Percentiles rank a stretch among this genome's conserved stretches.
Conservation (phyloP, 768 basidiomycete species). For the Udeniomyces megalosporus region DNA sequence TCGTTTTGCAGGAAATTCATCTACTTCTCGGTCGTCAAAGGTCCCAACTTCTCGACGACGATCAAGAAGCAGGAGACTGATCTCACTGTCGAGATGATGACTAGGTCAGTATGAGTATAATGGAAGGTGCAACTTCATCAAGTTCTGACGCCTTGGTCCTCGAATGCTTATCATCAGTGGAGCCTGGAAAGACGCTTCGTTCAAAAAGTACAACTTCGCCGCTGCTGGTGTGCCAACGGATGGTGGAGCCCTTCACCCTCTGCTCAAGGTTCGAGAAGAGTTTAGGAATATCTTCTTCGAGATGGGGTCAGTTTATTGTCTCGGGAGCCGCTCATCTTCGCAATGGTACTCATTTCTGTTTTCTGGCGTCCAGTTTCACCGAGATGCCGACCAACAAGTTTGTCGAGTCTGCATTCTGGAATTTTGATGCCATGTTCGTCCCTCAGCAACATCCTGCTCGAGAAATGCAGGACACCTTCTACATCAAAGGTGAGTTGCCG, state of each 20-base stretch:
- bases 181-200: constrained; percentile 78
- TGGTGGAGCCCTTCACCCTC: constrained; percentile 85
- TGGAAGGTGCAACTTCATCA: neutral
- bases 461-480: constrained; percentile 97
- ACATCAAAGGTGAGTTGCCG: constrained; percentile 55
- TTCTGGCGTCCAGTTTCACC: constrained; percentile 49
- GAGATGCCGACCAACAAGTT: constrained; percentile 96
- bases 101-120: constrained; percentile 56
- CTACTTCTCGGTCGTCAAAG: constrained; percentile 82
- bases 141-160: too few relatives aligned
- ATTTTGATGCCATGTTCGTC: constrained; percentile 94
- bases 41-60: constrained; percentile 71
- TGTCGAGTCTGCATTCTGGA: constrained; percentile 98
- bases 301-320: constrained; percentile 63
- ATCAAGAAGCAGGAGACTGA: constrained; percentile 90
- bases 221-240: constrained; percentile 79
- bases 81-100: constrained; percentile 84
- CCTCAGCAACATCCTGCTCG: constrained; percentile 98
- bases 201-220: constrained; percentile 98
- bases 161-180: too few relatives aligned
- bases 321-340: neutral
- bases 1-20: constrained; percentile 61
- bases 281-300: constrained; percentile 95
- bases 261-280: constrained; percentile 95
- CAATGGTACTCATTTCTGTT: neutral